Evolutionary conservation across 257 asterid species (phyloP).

Genomic region (Ocimum tenuiflorum): DNA sequence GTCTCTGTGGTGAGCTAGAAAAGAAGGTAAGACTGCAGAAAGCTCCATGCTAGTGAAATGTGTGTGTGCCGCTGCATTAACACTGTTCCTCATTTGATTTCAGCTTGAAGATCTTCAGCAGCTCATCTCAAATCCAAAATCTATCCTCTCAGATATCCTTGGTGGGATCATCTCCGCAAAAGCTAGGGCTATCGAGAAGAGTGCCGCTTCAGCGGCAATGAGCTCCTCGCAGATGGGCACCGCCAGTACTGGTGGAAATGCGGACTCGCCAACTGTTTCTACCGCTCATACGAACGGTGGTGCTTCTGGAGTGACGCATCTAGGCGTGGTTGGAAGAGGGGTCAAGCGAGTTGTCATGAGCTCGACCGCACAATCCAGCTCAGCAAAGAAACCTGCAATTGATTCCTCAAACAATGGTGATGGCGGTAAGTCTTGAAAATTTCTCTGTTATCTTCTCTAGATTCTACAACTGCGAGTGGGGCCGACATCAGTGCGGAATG

Average conservation of each 20-base stretch:
- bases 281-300: slow-evolving; percentile 58
- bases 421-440: slow-evolving; percentile 36
- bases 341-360: slow-evolving; percentile 74
- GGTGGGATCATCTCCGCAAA: slow-evolving; percentile 49
- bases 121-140: slow-evolving; percentile 58
- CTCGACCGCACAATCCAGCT: slow-evolving; percentile 36
- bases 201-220: slow-evolving; percentile 30
- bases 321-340: slow-evolving; percentile 97
- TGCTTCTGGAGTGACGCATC: slow-evolving; percentile 60
- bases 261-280: slow-evolving; percentile 49
- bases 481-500: background rate
- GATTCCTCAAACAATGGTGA: slow-evolving; percentile 43
- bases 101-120: slow-evolving; percentile 98
- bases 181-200: slow-evolving; percentile 39
- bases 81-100: slow-evolving; percentile 16
- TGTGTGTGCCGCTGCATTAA: background rate
- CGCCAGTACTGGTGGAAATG: slow-evolving; percentile 33
- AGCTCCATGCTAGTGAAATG: background rate
- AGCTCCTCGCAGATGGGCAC: slow-evolving; percentile 48
- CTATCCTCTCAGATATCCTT: slow-evolving; percentile 60
- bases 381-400: slow-evolving; percentile 52
- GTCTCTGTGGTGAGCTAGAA: slow-evolving; percentile 69
- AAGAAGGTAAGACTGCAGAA: slow-evolving; percentile 50
- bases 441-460: background rate
- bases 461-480: background rate